Base-by-base conservation (phyloP, 2,329 filamentous ascomycete genomes). In the Aspergillus felis region DNA sequence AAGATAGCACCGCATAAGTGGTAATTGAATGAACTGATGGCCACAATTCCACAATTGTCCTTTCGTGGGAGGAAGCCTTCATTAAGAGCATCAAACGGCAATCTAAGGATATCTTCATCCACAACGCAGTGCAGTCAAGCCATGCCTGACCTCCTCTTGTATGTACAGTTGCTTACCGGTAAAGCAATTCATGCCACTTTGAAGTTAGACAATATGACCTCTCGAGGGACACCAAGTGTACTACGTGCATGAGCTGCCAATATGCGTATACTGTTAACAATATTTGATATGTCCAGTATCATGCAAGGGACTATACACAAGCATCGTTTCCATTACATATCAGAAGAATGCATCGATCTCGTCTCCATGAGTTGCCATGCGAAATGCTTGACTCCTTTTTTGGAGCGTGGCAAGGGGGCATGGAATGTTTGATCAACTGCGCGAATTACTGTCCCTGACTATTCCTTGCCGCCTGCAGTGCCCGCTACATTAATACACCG, bases 391-490 rank as follows among this genome's bases (percentile, higher is more conserved):
- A 27, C 42, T 24, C 25, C 4, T 17, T 38, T 38, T 17, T 38
- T 27, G 20, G 29, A 12, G 46, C 53, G 42, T 50, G 49, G 44
- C 22, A 54, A 53, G 25, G 25, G 25, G 24, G 27, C 4, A 5
- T 14, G 44, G 24, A 27, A 35, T 48, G 20, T 35, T n/a, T 47
- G 62, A 65, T 65, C 63, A 65, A 51, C 63, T 65, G 63, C 61
- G 63, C 63, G 61, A 65, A 64, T 65, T 64, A 64, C 63, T 60
- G 35, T 57, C 52, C 55, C 46, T 57, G 62, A 57, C 50, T 12
- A 52, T 38, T n/a, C n/a, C 10, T 4, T 42, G 5, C 41, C 22
- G 41, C n/a, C 41, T 44, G n/a, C 20, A 44, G 41, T 44, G n/a
- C n/a, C 24, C 24, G 24, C 24, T 22, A 44, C 41, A 22, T 22